Evolutionary conservation across 495 filamentous ascomycete genomes (phyloP), one percentile per base, ranked within the genome.

Genomic region (Rostrohypoxylon terebratum): DNA sequence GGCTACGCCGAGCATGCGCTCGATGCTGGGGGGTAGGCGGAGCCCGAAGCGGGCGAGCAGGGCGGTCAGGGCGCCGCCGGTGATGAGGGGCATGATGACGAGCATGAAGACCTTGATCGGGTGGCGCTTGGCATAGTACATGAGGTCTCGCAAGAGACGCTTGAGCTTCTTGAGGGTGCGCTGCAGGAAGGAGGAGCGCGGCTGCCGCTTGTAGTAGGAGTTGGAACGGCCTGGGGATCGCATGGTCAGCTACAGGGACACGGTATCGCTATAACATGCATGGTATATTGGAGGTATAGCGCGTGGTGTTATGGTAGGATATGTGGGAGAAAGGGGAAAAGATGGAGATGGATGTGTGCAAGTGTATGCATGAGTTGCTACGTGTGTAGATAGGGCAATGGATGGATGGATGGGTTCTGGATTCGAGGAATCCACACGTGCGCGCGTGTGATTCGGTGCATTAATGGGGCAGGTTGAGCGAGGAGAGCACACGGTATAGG

Each of bases 41-140:
- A 97, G 82, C 0, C 94, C 94, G 77, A 97, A 89, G 79, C 90
- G 88, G 21, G 86, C 86, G 11, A 96, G 83, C 21, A 97, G 78
- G 28, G 88, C 90, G 3, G 87, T 86, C 73, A 98, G 79, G 25
- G 92, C 90, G 5, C 94, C 94, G 55, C 92, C 92, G 0, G 90
- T 93, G 63, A 97, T 82, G 51, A 98, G 83, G 18, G 94, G 94
- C 84, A 97, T 86, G 59, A 96, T 87, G 33, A 96, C 90, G 16
- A 96, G 84, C 83, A 94, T 88, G 80, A 96, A 89, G 2, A 95
- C 90, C 80, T 94, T 96, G 71, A 93, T 73, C 0, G 94, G 94
- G 77, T 97, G 88, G 7, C 87, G 83, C 75, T 92, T 89, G 62
- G 91, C 90, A 79, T 94, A 96, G 77, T 88, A 85, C 71, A 87